Evolutionary conservation across 108 stramenopile species (phyloP), one percentile per base, ranked within the genome.

Genomic region (Stephanodiscus triporus): DNA sequence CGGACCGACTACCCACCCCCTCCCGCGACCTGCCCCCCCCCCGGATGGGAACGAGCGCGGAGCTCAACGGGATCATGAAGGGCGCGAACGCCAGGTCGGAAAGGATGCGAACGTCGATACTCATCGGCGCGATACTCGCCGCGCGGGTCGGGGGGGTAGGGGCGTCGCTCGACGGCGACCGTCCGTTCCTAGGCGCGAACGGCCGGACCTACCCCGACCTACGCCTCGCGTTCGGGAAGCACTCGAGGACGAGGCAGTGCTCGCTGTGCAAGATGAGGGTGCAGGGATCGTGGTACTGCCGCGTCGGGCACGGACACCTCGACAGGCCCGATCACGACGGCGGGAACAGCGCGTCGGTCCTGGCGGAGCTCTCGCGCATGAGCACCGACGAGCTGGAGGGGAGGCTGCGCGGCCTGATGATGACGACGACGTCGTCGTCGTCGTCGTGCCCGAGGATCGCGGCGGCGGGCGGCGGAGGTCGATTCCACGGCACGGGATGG

Each of bases 271-370:
- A 72, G 57, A 70, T 53, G 24, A 45, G 71, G 7, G 71, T 72
- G 2, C 78, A 72, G 61, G 71, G 71, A 22, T 55, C 50, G 6
- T 79, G 55, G 66, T 68, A 72, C 38, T 79, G 78, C 34, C 36
- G 78, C 48, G 30, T 79, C 27, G 58, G 32, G 19, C 70, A 72
- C 53, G 36, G 42, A 27, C 78, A 79, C 68, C 61, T 79, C 40
- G 70, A 72, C 34, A 71, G 62, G 29, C 65, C 71, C 1, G 78
- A 79, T 61, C 68, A 60, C 48, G 71, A 79, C 63, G 66, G 78
- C 5, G 50, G 45, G 38, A 63, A 72, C 47, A 79, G 78, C 66
- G 65, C 60, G 9, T 65, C 61, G n/a, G 40, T 22, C 1, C 54
- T 79, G 32, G 61, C 23, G 43, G 66, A 47, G 0, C 34, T 79